Evolutionary conservation across 2,329 filamentous ascomycete species (phyloP), one percentile per base, ranked within the genome.

Genomic region (Triangularia setosa): DNA sequence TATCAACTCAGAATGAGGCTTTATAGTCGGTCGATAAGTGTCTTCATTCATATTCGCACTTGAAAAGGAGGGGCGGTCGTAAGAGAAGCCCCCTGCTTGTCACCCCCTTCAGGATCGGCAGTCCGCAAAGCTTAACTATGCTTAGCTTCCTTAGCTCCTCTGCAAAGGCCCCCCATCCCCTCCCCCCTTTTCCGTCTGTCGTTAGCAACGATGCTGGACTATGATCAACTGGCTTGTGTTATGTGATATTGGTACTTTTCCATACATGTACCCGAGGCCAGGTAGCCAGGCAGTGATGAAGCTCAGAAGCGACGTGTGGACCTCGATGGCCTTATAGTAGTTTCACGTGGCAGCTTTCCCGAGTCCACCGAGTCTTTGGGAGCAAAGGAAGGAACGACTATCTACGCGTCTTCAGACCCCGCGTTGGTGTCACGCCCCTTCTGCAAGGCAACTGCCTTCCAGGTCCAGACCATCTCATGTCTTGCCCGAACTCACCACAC

Each of bases 121-220:
- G 40, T 56, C 63, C 54, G 56, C 57, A 64, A 60, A 52, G 66
- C 67, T 68, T 68, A 54, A 62, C 53, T 35, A 21, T 8, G 60
- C 64, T 68, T 68, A 61, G 63, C 64, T 68, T 18, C 11, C 64
- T 68, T 65, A 60, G 59, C 65, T 27, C 18, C 24, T 48, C 21
- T n/a, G 40, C 40, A 48, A 48, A 48, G 8, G n/a, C n/a, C n/a
- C n/a, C n/a, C n/a, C n/a, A n/a, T n/a, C n/a, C n/a, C n/a, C n/a
- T 2, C 7, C 40, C 40, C 40, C 40, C n/a, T 21, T 48, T 48
- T 48, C n/a, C n/a, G n/a, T 48, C 18, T 48, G n/a, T 9, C 9
- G 40, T 21, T 9, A 6, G 6, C 6, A 11, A 5, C n/a, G n/a
- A 11, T 48, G 14, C 16, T 48, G 7, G n/a, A 11, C 40, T 21